A percentile compares a stretch with the other conserved stretches of the same genome.
Evolutionary conservation across 2,329 filamentous ascomycete species (phyloP).

Genomic region (Aspergillus arachidicola): DNA sequence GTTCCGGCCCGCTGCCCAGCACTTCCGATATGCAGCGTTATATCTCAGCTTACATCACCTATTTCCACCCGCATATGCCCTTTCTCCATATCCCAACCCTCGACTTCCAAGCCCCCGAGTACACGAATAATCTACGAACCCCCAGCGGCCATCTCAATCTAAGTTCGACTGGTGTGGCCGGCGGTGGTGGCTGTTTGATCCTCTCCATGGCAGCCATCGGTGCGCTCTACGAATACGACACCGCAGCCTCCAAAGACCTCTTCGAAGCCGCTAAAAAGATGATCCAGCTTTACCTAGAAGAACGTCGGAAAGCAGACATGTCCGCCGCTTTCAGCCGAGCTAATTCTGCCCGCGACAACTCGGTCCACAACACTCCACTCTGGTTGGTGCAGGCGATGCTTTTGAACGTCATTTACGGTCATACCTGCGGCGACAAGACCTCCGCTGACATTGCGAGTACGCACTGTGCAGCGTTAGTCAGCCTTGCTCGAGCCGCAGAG

Average conservation of each 20-base stretch:
- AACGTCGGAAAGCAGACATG: constrained; percentile 83
- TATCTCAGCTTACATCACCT: constrained; percentile 84
- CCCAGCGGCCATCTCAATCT: constrained; percentile 55
- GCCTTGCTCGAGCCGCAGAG: constrained; percentile 85
- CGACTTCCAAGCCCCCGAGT: constrained; percentile 79
- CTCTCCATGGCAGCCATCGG: constrained; percentile 87
- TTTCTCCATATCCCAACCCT: constrained; percentile 91
- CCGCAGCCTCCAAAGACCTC: constrained; percentile 75
- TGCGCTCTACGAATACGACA: constrained; percentile 84
- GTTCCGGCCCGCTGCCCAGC: constrained; percentile 67
- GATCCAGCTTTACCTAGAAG: constrained; percentile 90
- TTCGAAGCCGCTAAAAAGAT: constrained; percentile 95
- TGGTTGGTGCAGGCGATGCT: constrained; percentile 98
- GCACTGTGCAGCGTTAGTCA: constrained; percentile 87
- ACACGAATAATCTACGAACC: constrained; percentile 62
- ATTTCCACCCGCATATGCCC: constrained; percentile 93
- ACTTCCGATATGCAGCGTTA: constrained; percentile 87
- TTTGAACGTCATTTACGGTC: constrained; percentile 91
- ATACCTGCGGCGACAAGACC: constrained; percentile 89
- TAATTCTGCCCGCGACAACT: constrained; percentile 58
- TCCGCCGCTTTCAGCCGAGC: constrained; percentile 59
- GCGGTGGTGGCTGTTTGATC: constrained; percentile 82
- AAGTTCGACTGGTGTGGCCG: constrained; percentile 60
- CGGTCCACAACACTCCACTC: constrained; percentile 75
- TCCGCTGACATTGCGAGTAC: constrained; percentile 90